These are phyloP conservation scores for Pichia nanzhaoensis DNA, from an alignment of 805 yeast genomes.

Conservation along the genomic window DNA sequence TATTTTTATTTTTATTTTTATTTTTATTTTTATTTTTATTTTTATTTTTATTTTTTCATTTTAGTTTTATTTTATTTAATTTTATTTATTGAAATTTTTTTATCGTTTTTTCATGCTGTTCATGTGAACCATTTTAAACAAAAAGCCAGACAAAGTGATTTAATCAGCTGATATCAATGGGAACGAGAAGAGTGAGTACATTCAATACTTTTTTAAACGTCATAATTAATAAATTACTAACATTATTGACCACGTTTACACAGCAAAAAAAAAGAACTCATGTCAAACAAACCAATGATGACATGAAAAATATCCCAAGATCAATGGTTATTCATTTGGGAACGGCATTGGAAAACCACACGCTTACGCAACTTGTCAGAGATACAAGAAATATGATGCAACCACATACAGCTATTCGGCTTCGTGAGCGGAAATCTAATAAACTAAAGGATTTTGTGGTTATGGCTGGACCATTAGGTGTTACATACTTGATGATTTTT, in stretches of 20 bases:
- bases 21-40: not conserved
- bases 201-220: no score
- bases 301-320: constrained; percentile 67
- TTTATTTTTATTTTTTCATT: not conserved
- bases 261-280: constrained; percentile 84
- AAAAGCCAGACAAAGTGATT: not conserved
- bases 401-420: constrained; percentile 89
- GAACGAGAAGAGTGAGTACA: constrained; percentile 31
- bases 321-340: constrained; percentile 95
- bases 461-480: constrained; percentile 98
- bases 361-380: constrained; percentile 74
- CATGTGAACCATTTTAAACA: not conserved
- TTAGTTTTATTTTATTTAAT: not conserved
- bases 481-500: constrained; percentile 80
- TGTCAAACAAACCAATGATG: constrained; percentile 56
- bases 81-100: not conserved
- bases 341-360: constrained; percentile 61
- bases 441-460: constrained; percentile 88
- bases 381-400: constrained; percentile 90
- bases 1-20: not conserved
- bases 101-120: not conserved
- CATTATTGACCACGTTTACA: no score
- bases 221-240: no score
- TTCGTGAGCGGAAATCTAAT: constrained; percentile 81
- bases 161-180: constrained; percentile 17